Evolutionary conservation across 192 early-diverging fungal species (phyloP).

Genomic region (Rhizoclosmatium sp.): DNA sequence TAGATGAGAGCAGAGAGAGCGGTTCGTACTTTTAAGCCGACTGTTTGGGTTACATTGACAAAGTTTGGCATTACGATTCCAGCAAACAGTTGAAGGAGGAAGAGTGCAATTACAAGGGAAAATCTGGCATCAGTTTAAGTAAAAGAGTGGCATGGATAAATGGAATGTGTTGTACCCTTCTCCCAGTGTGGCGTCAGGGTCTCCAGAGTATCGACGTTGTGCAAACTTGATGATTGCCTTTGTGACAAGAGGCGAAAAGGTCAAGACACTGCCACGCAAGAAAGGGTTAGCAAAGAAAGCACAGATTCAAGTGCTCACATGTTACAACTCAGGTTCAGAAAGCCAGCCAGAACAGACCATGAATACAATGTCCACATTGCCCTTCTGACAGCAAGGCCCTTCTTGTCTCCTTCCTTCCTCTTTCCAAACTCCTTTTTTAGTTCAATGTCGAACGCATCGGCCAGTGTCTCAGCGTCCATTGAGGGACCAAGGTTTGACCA

Average conservation of each 20-base stretch:
- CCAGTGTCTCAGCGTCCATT: constrained; percentile 32
- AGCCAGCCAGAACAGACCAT: constrained; percentile 1
- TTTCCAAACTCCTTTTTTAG: neutral
- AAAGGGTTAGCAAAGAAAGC: neutral
- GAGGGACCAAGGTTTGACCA: constrained; percentile 21
- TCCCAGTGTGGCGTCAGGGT: neutral
- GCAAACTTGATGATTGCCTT: neutral
- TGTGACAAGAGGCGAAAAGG: neutral
- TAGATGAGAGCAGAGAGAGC: constrained; percentile 52
- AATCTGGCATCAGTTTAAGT: constrained; percentile 22
- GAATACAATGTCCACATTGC: constrained; percentile 13
- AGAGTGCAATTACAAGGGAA: neutral
- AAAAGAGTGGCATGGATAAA: constrained; percentile 28
- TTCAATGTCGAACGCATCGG: constrained; percentile 17
- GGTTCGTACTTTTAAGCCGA: neutral
- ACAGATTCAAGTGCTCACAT: neutral
- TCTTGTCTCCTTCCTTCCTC: neutral
- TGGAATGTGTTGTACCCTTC: neutral
- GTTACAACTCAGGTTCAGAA: neutral
- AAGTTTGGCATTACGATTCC: constrained; percentile 50
- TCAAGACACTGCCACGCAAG: neutral
- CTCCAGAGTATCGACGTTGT: neutral
- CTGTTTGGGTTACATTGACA: neutral
- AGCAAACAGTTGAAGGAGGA: constrained; percentile 11
- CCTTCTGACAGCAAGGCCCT: neutral